Evolutionary conservation across 331 rosid species (phyloP).

Genomic region (Malus hybrid): DNA sequence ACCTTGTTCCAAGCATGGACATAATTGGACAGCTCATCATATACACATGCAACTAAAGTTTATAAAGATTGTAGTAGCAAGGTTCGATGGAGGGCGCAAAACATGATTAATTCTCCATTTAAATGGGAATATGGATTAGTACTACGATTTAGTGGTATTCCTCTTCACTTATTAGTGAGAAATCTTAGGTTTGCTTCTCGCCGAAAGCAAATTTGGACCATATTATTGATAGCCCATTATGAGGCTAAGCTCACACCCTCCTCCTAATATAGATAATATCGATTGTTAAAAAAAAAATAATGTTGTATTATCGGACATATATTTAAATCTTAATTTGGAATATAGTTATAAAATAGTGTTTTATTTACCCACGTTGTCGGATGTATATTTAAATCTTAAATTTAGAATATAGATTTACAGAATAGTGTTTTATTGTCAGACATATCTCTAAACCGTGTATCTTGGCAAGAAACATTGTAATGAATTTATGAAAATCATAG

Average conservation of each 20-base stretch:
- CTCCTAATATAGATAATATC: no score
- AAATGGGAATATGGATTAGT: neutral
- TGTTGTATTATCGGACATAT: no score
- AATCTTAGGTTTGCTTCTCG: neutral
- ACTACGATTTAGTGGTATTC: no score
- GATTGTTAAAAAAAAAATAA: no score
- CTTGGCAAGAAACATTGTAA: neutral
- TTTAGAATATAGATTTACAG: neutral
- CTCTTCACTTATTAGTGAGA: no score
- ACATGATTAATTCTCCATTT: neutral
- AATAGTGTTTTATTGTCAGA: neutral
- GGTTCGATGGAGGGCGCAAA: neutral
- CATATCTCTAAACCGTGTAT: neutral
- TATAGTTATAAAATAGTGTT: no score
- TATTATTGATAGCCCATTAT: rapidly evolving
- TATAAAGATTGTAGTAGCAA: neutral
- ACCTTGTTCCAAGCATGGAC: neutral
- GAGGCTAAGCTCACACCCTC: no score
- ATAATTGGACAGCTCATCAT: neutral
- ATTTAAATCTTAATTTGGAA: no score
- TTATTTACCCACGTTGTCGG: no score
- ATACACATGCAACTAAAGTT: neutral
- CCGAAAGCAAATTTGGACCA: no score
- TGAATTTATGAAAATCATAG: neutral
- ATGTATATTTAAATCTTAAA: neutral